A percentile compares a stretch with the other conserved stretches of the same genome.
These are phyloP conservation scores for Scheffersomyces titani DNA, from an alignment of 1,139 yeast species.

Conservation along the genomic window DNA sequence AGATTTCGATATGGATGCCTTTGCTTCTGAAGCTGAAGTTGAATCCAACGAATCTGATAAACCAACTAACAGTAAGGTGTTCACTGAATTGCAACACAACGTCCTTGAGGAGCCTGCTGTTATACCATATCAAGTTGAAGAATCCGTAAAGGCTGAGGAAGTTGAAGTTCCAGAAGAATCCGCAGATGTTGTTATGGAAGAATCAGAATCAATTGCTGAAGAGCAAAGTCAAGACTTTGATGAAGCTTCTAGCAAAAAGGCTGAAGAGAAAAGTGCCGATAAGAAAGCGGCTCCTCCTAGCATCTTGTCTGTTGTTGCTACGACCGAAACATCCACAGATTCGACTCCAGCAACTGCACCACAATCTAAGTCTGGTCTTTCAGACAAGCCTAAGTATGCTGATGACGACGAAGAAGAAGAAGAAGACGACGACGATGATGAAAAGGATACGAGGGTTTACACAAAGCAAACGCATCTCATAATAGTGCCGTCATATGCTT, in stretches of 20 bases:
- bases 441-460: conserved; percentile 4
- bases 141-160: background rate
- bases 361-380: background rate
- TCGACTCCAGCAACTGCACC: background rate
- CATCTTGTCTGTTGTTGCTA: background rate
- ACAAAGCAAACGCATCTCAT: conserved; percentile 78
- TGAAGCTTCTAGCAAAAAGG: background rate
- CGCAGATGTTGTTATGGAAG: conserved; percentile 4
- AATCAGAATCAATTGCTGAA: background rate
- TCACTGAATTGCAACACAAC: background rate
- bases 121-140: background rate
- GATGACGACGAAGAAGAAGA: conserved; percentile 3
- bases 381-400: background rate
- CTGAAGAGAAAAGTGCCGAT: background rate
- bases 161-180: conserved; percentile 7
- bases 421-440: conserved; percentile 9
- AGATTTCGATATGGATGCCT: conserved; percentile 2
- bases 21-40: background rate
- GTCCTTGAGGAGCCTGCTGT: background rate
- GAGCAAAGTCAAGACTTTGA: background rate
- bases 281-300: background rate
- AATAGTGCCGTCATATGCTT: conserved; percentile 89
- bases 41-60: background rate
- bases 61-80: background rate
- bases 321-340: background rate